Base-by-base conservation (phyloP, 1,284 basidiomycete genomes). In the Trametes versicolor region DNA sequence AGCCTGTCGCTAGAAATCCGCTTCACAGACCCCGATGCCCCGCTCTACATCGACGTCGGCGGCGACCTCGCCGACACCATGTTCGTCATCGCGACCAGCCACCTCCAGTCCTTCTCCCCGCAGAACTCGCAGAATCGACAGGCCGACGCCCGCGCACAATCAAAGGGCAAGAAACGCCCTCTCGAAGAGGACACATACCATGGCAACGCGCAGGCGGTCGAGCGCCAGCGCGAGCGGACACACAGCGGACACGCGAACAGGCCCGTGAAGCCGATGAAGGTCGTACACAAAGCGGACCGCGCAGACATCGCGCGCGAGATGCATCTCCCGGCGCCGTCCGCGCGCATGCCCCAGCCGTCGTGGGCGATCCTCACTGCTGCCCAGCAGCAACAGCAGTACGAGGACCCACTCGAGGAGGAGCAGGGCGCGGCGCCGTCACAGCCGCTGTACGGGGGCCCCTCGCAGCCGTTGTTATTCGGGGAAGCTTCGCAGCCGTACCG, bases 71-170 rank as follows among this genome's bases (percentile, higher is more conserved):
- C 80, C 4, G 86, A 90, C 39, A 81, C 82, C 47, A 81, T 92
- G 43, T 93, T 92, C 71, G 88, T 92, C 36, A 89, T 94, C 66
- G 90, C 91, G 12, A 91, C 92, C 12, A 92, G 85, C 72, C 85
- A 87, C 59, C 81, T 86, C 23, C 82, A 83, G 50, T 61, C 61
- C 9, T 32, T 47, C 27, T 64, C 68, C 29, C 68, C 64, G 8
- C 55, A 57, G 23, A 49, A 21, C 29, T 65, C 68, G 4, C 65
- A 69, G 19, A 29, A 50, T 6, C 48, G 53, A 1, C 62, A 62
- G 4, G 25, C n/a, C 47, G 36, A 43, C 23, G 47, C 50, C 13
- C 53, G 58, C 52, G 43, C 63, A 25, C 50, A 60, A 9, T 49
- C 49, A 7, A 66, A 65, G n/a, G 67, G 58, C 9, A 68, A 65